Evolutionary conservation across 1,284 basidiomycete species (phyloP), one percentile per base, ranked within the genome.

Genomic region (Macrocystidia cucumis): DNA sequence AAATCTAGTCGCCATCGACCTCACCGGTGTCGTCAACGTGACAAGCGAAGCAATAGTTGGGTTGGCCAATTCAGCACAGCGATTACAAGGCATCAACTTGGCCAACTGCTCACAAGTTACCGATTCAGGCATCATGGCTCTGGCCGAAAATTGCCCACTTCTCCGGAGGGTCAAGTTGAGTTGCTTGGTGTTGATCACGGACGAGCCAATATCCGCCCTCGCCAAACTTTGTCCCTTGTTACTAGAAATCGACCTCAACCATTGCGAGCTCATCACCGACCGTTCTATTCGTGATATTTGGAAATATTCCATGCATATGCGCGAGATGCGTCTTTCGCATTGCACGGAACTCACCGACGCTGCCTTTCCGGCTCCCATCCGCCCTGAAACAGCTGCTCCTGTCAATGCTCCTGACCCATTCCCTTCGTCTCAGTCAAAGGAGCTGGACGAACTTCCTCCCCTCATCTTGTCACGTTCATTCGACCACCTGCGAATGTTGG

Each of bases 1-100:
- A 7, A 80, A 84, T 42, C 69, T 98, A 40, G 81, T 96, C 36
- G 89, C 93, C 12, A 70, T 97, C 46, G 95, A 99, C 61, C 69
- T 98, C 39, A 88, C 81, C 2, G 78, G 78, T 37, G 84, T 91
- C 9, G 54, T 56, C 8, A 71, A 76, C 32, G 78, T 84, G 5
- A 76, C 81, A 23, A 82, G 92, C 56, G 58, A 63, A 17, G 80
- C 90, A 35, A 65, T 93, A 40, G 60, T 75, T 26, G 74, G 74
- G 19, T 70, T 95, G 16, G 89, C 89, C 11, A 54, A 62, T 35
- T 71, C 74, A 20, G 88, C 89, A 34, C 74, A 66, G 42, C 78
- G 80, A 40, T 60, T 98, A 9, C 96, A 98, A 55, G 96, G 95
- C 24, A 80, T 98, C 56, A 98, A 98, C 56, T 65, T 98, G 28